Evolutionary conservation across 768 basidiomycete genomes (phyloP), one percentile per base, ranked within the genome.

Genomic region (Collybia sordida): DNA sequence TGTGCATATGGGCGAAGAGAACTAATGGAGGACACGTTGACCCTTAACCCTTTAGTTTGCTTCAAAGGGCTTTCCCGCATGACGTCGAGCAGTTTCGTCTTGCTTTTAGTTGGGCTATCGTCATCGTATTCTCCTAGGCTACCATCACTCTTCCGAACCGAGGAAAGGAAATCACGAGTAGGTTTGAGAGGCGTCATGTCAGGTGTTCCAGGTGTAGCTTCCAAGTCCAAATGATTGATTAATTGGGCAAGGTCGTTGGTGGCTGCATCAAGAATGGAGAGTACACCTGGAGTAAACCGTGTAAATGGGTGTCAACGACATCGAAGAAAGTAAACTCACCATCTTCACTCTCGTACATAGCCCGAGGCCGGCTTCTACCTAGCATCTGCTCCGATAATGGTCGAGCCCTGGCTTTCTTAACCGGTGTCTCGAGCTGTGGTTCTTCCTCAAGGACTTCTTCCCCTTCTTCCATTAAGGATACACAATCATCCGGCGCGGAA

Each of bases 161-260:
- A 31, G n/a, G 19, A 17, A 6, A 50, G 42, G 9, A 63, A 58
- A 7, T 57, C 51, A 9, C 70, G 66, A 0, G 74, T 73, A 25
- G 65, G 69, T 21, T 67, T 65, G 19, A 75, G 65, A 2, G 81
- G 79, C 1, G 79, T 74, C 45, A 69, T 51, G 27, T 80, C 77
- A 1, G 77, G 72, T 1, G 77, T 80, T 2, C 73, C 72, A 0
- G 89, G 90, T 0, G 90, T 92, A 3, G 88, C 87, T 60, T 90
- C 82, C 3, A 93, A 72, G 55, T 91, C 87, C n/a, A 93, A 74
- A n/a, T 79, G 78, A 53, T 85, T 88, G 63, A 93, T 88, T 3
- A 93, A 70, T 48, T 81, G 80, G 0, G 86, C 90, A 3, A 93
- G 77, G 36, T 92, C 90, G 44, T 88, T 82, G 1, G 90, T 92